Percentiles rank a stretch among this genome's conserved stretches.
These are phyloP conservation scores for Colletotrichum sp. DNA, from an alignment of 2,329 filamentous ascomycete genomes.

Conservation along the genomic window DNA sequence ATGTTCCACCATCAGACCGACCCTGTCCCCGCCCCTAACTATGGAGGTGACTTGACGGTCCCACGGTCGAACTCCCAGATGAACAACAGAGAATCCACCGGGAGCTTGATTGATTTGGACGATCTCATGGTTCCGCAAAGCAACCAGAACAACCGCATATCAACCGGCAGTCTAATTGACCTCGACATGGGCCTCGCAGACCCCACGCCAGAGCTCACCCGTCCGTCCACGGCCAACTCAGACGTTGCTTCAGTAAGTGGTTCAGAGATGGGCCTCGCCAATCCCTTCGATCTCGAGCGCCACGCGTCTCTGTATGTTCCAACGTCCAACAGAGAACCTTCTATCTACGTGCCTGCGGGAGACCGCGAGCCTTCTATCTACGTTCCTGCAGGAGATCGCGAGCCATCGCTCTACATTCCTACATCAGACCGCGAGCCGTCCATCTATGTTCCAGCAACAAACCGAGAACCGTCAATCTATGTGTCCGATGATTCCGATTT, in stretches of 20 bases:
- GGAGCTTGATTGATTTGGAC: slow-evolving; percentile 57
- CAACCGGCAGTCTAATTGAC: slow-evolving; percentile 55
- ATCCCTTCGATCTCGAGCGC: slow-evolving; percentile 69
- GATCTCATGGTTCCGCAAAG: slow-evolving; percentile 44
- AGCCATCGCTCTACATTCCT: slow-evolving; percentile 63
- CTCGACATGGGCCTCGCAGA: slow-evolving; percentile 62
- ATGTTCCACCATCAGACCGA: slow-evolving; percentile 59
- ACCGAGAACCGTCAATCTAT: slow-evolving; percentile 64
- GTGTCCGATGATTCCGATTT: slow-evolving; percentile 64
- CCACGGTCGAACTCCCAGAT: slow-evolving; percentile 33
- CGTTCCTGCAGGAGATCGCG: slow-evolving; percentile 52
- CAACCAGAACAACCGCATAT: slow-evolving; percentile 38
- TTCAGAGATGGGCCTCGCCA: slow-evolving; percentile 59
- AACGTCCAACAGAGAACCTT: slow-evolving; percentile 54
- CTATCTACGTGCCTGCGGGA: slow-evolving; percentile 58
- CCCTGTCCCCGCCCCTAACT: slow-evolving; percentile 40
- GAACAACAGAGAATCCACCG: slow-evolving; percentile 38
- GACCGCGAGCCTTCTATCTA: slow-evolving; percentile 65
- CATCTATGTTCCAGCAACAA: slow-evolving; percentile 54
- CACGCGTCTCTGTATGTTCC: slow-evolving; percentile 61
- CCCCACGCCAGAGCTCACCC: slow-evolving; percentile 52
- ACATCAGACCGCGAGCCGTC: slow-evolving; percentile 56
- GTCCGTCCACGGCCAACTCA: slow-evolving; percentile 66
- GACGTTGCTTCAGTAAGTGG: slow-evolving; percentile 61
- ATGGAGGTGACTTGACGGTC: slow-evolving; percentile 17